phyloP scores from a whole-genome alignment of 1,284 basidiomycete species.

The Boletus sp. region DNA sequence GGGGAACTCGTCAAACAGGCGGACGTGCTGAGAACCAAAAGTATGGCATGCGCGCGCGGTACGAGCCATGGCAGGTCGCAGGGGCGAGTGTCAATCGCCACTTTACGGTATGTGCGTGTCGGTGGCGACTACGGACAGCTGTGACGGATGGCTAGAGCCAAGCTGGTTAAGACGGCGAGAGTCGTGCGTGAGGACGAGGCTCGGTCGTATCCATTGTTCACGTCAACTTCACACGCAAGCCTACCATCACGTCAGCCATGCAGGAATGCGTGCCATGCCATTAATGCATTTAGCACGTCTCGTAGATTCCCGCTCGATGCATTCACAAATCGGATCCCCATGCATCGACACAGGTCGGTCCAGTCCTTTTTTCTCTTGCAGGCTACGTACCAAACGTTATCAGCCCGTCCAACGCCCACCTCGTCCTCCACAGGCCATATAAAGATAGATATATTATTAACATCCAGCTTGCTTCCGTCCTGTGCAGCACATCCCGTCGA shows the following conservation, averaged over 20 bases:
- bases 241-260: slow-evolving; percentile 33
- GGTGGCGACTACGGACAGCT: slow-evolving; percentile 23
- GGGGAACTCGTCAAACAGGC: neutral
- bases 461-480: neutral
- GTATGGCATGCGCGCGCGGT: slow-evolving; percentile 9
- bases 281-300: slow-evolving; percentile 1
- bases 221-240: slow-evolving; percentile 26
- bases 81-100: slow-evolving; percentile 4
- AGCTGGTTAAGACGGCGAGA: neutral
- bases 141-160: neutral
- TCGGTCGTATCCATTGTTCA: slow-evolving; percentile 5
- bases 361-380: neutral
- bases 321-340: neutral
- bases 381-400: slow-evolving; percentile 5
- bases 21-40: slow-evolving; percentile 10
- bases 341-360: slow-evolving; percentile 6
- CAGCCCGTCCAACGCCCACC: slow-evolving; percentile 14
- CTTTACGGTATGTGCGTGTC: slow-evolving; percentile 3
- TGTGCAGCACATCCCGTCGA: slow-evolving; percentile 11
- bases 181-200: neutral
- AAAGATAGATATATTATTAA: slow-evolving; percentile 24
- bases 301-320: slow-evolving; percentile 31
- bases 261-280: slow-evolving; percentile 25
- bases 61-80: neutral
- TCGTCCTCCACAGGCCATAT: slow-evolving; percentile 11